Evolutionary conservation across 2,329 filamentous ascomycete species (phyloP).

Genomic region (Apiospora aurea): DNA sequence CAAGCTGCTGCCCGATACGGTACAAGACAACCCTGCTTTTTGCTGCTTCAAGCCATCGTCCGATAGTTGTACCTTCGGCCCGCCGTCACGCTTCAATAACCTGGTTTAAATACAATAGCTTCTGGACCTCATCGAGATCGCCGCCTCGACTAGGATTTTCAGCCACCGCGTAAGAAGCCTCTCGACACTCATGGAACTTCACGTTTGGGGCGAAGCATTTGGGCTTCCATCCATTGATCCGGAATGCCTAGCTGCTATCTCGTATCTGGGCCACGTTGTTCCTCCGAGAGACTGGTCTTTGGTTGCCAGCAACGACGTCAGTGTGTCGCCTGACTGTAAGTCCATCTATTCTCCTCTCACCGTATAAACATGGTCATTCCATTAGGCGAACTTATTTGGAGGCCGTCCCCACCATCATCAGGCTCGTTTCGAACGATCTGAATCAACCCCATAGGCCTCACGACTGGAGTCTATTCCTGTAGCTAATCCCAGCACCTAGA

Average conservation of each 20-base stretch:
- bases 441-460: constrained; percentile 17
- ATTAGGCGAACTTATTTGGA: constrained; percentile 28
- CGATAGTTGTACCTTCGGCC: constrained; percentile 2
- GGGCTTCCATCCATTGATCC: constrained; percentile 88
- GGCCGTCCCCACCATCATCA: constrained; percentile 17
- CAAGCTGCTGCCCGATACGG: neutral
- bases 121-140: constrained; percentile 21
- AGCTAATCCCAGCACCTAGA: constrained; percentile 47
- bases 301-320: constrained; percentile 76
- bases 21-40: neutral
- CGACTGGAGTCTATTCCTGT: constrained; percentile 29
- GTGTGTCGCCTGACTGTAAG: constrained; percentile 74
- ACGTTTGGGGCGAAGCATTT: constrained; percentile 91
- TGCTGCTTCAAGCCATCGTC: constrained; percentile 9
- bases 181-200: constrained; percentile 68
- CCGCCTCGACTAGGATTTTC: neutral
- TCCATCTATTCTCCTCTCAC: constrained; percentile 31
- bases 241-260: constrained; percentile 84
- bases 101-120: constrained; percentile 3
- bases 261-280: constrained; percentile 73
- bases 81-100: constrained; percentile 14
- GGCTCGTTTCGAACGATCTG: constrained; percentile 23
- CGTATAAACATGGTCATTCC: constrained; percentile 27
- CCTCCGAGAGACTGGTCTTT: constrained; percentile 70
- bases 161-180: neutral